Evolutionary conservation across 345 rosid genomes (phyloP), one percentile per base, ranked within the genome.

Genomic region (Ceriops tagal): DNA sequence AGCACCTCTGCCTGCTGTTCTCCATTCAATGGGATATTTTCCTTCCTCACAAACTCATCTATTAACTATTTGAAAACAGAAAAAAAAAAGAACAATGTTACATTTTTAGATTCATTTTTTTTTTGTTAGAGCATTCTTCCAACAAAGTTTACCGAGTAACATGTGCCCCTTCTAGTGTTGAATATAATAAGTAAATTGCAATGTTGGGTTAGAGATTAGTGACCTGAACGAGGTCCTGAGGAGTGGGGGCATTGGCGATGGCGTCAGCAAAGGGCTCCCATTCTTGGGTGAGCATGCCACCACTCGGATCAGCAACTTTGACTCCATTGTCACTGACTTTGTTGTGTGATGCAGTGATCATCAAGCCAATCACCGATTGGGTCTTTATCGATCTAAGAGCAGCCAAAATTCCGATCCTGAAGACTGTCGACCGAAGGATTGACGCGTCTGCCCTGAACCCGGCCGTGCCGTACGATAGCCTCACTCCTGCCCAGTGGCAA

Each of bases 291-390:
- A 92, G 92, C 97, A 93, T 88, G 2, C 85, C 89, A 0, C 99
- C 99, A 28, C 77, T 80, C 16, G 99, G 96, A 70, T 92, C 99
- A 20, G 91, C 75, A 67, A 95, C 78, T 78, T 95, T 95, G 77
- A 92, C 77, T 55, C 99, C 99, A 69, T 95, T 92, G 68, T 95
- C 97, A n/a, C 83, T 78, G 66, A 81, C 82, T 78, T 83, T 63
- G 71, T 93, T 95, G 80, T 92, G 99, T 3, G 97, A 95, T 21
- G 97, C 99, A 3, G 99, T 92, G 88, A 95, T 87, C 97, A 95
- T 84, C 72, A 95, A 80, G 6, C 99, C 99, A 64, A 86, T 72
- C 74, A 81, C 80, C 1, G 89, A 69, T 3, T 69, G 78, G 61
- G 93, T 91, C 74, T 88, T 87, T 43, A 95, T 70, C 5, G 99